Evolutionary conservation across 306 rosid genomes (phyloP).

Genomic region (Cicer yamashitae): DNA sequence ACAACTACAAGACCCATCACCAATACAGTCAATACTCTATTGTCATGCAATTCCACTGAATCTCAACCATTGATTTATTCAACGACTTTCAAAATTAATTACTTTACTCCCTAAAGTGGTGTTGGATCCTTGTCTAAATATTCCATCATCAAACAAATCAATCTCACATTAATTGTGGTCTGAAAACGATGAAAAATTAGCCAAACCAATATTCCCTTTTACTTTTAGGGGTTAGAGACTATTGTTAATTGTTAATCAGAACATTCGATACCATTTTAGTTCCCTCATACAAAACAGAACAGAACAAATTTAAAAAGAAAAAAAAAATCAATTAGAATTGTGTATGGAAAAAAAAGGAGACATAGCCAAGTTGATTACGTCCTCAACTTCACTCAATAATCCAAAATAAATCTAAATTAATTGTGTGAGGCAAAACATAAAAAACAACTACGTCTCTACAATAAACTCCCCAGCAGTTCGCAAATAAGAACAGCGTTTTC

Average conservation of each 20-base stretch:
- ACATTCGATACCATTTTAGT: background rate
- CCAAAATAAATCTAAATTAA: constrained; percentile 26
- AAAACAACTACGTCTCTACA: background rate
- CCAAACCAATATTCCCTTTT: background rate
- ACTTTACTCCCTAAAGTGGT: background rate
- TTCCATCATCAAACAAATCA: constrained; percentile 33
- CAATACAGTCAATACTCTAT: background rate
- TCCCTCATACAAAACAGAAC: too few relatives aligned
- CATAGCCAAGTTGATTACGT: background rate
- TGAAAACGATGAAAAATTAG: constrained; percentile 7
- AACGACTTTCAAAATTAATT: background rate
- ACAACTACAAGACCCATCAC: background rate
- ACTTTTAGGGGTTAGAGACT: background rate
- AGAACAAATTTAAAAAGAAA: background rate
- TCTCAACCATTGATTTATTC: background rate
- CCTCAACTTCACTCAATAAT: constrained; percentile 27
- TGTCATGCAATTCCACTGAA: background rate
- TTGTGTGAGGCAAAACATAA: constrained; percentile 22
- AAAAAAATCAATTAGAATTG: background rate
- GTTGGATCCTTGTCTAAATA: constrained; percentile 17
- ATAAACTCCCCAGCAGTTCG: background rate
- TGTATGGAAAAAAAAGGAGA: background rate
- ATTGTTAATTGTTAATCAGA: background rate
- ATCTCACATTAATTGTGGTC: constrained; percentile 6
- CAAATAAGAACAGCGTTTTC: constrained; percentile 12